A percentile compares a stretch with the other conserved stretches of the same genome.
These are phyloP conservation scores for Aureobasidium pullulans DNA, from an alignment of 2,329 filamentous ascomycete species.

Conservation along the genomic window DNA sequence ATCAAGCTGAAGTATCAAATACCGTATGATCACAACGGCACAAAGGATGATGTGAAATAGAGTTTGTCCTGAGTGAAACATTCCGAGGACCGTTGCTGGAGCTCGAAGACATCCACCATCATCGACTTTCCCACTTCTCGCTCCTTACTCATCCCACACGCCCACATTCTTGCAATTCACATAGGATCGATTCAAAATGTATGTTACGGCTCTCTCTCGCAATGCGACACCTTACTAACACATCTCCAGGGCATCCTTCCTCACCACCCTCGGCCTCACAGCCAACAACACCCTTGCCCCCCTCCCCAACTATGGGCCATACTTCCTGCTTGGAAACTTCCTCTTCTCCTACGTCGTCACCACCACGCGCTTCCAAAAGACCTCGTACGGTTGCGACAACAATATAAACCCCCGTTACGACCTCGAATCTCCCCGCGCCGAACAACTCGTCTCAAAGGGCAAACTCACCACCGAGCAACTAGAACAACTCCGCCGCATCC, in stretches of 20 bases:
- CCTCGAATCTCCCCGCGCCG: constrained; percentile 25
- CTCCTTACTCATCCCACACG: background rate
- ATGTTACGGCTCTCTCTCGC: background rate
- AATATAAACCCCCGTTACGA: constrained; percentile 42
- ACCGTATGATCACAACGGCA: background rate
- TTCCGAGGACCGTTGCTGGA: background rate
- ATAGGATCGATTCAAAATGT: background rate
- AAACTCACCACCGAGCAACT: constrained; percentile 38
- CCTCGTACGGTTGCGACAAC: constrained; percentile 40
- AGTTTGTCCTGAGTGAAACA: background rate
- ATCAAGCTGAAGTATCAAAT: no score
- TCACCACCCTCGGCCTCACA: constrained; percentile 22
- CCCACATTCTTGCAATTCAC: background rate
- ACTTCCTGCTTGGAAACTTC: constrained; percentile 35
- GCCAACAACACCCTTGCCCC: constrained; percentile 15
- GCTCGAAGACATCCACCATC: background rate
- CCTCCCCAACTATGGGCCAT: constrained; percentile 21
- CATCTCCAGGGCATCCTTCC: constrained; percentile 9
- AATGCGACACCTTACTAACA: background rate
- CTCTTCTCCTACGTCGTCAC: constrained; percentile 39
- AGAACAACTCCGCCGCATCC: constrained; percentile 37
- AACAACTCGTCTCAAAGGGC: constrained; percentile 31
- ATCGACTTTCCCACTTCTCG: background rate
- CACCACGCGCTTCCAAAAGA: constrained; percentile 38
- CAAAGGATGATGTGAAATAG: background rate